Evolutionary conservation across 306 rosid genomes (phyloP), one percentile per base, ranked within the genome.

Genomic region (Cicer arietinum): DNA sequence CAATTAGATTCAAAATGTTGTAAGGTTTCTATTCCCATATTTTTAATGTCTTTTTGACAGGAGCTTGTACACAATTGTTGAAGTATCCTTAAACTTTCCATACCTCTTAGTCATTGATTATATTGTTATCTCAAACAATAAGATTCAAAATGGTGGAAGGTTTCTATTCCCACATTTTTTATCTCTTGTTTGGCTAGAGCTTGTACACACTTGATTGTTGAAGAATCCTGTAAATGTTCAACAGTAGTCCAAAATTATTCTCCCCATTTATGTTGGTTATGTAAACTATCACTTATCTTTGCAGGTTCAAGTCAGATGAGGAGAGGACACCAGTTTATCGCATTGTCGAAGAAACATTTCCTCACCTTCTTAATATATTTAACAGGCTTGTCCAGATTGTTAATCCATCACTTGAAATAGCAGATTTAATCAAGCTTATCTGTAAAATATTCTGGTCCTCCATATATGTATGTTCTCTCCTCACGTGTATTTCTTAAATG

Each of bases 391-490:
- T 85, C 61, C 98, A 92, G 87, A 89, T 90, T 81, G 87, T 74
- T 78, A 90, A 88, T 80, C 97, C 98, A 60, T 76, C 97, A 63
- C 83, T 90, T 70, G 99, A 95, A 84, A 85, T 95, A 54, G 97
- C 98, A 42, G 99, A 95, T 63, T 82, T 90, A 58, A 95, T 95
- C 88, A 92, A 95, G 88, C 91, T 92, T 78, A 95, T 92, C 82
- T 95, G 99, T 81, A 94, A 94, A 92, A 94, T 94, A 78, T 94
- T 94, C 82, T 94, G 99, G 99, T 94, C 99, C 53, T 94, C 98
- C n/a, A 90, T 95, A 71, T 95, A 95, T 85, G 98, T 95, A 88
- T 0, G 97, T 66, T 69, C 42, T 42, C 64, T 50, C 67, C 46
- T 67, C 43, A 2, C 30, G 8, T 56, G 6, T 70, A 37, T 75